These are phyloP conservation scores for Tuber indicum DNA, from an alignment of 495 filamentous ascomycete genomes.

Conservation along the genomic window DNA sequence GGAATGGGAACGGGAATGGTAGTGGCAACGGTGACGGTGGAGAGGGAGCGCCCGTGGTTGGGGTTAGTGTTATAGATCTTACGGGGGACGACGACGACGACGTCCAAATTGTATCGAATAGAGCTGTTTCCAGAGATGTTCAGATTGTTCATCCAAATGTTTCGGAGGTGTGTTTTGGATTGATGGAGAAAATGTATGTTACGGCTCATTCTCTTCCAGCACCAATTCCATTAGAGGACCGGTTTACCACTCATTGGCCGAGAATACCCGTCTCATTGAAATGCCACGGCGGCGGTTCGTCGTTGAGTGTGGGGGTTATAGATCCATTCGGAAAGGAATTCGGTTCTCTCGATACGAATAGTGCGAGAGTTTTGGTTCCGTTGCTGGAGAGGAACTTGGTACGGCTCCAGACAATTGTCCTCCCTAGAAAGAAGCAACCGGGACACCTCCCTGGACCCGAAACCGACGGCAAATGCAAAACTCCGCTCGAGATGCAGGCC, in stretches of 20 bases:
- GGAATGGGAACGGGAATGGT: background rate
- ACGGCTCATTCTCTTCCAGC: constrained; percentile 61
- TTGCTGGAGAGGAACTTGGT: constrained; percentile 62
- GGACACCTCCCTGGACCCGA: constrained; percentile 54
- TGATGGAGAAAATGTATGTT: constrained; percentile 61
- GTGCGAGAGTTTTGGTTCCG: constrained; percentile 60
- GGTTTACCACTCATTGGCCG: constrained; percentile 57
- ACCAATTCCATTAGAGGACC: constrained; percentile 55
- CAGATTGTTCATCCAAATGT: constrained; percentile 46
- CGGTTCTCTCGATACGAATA: constrained; percentile 64
- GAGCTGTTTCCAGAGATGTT: constrained; percentile 45
- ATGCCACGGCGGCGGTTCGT: constrained; percentile 50
- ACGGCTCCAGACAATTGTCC: constrained; percentile 60
- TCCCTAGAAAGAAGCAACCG: constrained; percentile 52
- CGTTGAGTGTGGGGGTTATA: constrained; percentile 57
- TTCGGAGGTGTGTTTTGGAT: constrained; percentile 74
- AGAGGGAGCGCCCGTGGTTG: background rate
- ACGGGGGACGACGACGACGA: constrained; percentile 55
- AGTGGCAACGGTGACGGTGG: background rate
- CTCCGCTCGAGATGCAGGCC: constrained; percentile 40
- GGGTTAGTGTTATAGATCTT: constrained; percentile 35
- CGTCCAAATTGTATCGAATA: constrained; percentile 18
- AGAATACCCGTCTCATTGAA: constrained; percentile 63
- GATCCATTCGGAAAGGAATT: constrained; percentile 66
- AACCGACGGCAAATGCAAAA: constrained; percentile 26